These are phyloP conservation scores for Pichia sp. DNA, from an alignment of 1,139 yeast genomes.

Conservation along the genomic window DNA sequence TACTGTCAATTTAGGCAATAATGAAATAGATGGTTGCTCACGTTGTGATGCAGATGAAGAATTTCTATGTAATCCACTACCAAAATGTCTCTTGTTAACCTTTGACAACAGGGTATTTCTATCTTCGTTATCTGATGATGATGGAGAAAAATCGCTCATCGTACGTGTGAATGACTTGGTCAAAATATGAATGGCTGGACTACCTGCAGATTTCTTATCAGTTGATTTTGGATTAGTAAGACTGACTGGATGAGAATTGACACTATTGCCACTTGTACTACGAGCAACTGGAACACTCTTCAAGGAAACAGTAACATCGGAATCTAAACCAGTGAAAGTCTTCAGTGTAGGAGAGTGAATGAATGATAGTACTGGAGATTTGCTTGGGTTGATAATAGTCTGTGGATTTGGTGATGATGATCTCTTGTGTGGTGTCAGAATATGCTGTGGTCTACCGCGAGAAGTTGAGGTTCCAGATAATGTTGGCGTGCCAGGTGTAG, in stretches of 20 bases:
- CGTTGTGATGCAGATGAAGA: conserved; percentile 21
- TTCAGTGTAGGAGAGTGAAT: conserved; percentile 13
- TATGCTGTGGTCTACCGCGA: conserved; percentile 12
- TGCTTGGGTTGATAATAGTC: conserved; percentile 3
- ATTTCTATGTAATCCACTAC: conserved; percentile 7
- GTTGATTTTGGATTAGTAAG: not conserved
- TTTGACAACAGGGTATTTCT: conserved; percentile 49
- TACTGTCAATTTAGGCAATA: conserved; percentile 35
- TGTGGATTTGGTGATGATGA: conserved; percentile 15
- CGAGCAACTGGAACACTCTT: not conserved
- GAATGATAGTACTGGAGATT: conserved; percentile 14
- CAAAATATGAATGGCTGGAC: conserved; percentile 28
- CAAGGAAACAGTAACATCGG: not conserved
- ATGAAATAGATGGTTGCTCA: not conserved
- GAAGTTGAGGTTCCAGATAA: conserved; percentile 12
- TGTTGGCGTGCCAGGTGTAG: conserved; percentile 20
- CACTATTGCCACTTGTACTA: not conserved
- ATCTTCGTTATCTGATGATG: conserved; percentile 72
- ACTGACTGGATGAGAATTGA: not conserved
- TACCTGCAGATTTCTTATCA: not conserved
- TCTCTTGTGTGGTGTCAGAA: conserved; percentile 12
- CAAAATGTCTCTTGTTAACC: conserved; percentile 38
- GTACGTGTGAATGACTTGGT: conserved; percentile 31
- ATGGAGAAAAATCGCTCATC: conserved; percentile 54
- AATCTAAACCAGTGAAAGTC: not conserved